Evolutionary conservation across 805 yeast genomes (phyloP).

Genomic region (Lachancea fermentati): DNA sequence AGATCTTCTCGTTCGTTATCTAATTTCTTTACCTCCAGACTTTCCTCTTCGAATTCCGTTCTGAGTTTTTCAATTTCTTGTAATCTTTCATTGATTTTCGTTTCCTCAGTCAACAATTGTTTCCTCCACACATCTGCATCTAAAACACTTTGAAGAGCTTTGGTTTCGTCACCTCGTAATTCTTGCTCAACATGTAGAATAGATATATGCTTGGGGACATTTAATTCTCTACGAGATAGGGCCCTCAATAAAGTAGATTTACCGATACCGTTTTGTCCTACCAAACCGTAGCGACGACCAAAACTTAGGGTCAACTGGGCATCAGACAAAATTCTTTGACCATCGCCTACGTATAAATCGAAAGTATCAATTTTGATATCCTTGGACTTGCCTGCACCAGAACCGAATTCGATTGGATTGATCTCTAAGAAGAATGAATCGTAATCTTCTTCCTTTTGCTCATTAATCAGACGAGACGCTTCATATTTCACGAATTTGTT

Average conservation of each 20-base stretch:
- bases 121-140: constrained; percentile 99
- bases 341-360: constrained; percentile 93
- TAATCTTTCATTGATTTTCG: constrained; percentile 65
- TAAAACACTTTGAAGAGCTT: constrained; percentile 90
- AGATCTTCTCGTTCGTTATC: constrained; percentile 90
- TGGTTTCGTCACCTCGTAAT: constrained; percentile 84
- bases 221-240: constrained; percentile 84
- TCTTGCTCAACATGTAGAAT: constrained; percentile 98
- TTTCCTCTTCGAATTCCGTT: constrained; percentile 67
- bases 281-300: constrained; percentile 95
- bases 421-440: constrained; percentile 93
- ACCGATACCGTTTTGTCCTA: constrained; percentile 99
- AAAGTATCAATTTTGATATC: constrained; percentile 90
- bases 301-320: constrained; percentile 80
- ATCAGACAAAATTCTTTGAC: constrained; percentile 85
- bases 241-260: constrained; percentile 92
- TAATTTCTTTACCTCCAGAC: constrained; percentile 66
- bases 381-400: constrained; percentile 93
- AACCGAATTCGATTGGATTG: constrained; percentile 88
- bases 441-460: constrained; percentile 63
- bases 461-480: constrained; percentile 83
- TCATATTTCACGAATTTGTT: constrained; percentile 83
- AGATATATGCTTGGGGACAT: constrained; percentile 92
- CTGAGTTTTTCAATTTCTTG: constrained; percentile 67
- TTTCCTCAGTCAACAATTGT: constrained; percentile 72